Conservation (phyloP, 345 rosid species). For the Trapa bicornis region DNA sequence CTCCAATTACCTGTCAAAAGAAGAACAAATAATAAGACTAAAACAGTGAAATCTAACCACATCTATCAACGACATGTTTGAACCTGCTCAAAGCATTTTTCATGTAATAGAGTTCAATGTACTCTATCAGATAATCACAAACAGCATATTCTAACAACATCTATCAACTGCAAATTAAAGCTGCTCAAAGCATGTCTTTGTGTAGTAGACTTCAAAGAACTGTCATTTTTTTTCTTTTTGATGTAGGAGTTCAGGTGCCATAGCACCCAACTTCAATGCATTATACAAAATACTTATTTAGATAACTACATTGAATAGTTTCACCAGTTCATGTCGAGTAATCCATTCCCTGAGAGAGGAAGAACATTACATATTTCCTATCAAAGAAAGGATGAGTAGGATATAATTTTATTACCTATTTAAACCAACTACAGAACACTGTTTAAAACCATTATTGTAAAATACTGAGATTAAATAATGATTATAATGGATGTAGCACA, state of each 20-base stretch:
- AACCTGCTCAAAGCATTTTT: neutral
- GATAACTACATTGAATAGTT: neutral
- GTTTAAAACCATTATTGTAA: neutral
- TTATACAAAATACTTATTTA: too few species aligned
- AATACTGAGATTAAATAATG: neutral
- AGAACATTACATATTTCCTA: neutral
- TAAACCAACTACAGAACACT: neutral
- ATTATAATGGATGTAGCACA: neutral
- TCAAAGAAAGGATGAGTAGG: too few species aligned
- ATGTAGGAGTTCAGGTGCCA: too few species aligned
- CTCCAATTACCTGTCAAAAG: constrained; percentile 33
- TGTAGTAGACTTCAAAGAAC: too few species aligned
- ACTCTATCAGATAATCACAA: neutral
- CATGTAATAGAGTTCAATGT: neutral
- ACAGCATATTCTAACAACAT: too few species aligned
- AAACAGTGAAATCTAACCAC: neutral
- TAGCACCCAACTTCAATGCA: too few species aligned
- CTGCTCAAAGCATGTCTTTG: too few species aligned
- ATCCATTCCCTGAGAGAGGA: neutral
- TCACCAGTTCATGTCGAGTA: neutral
- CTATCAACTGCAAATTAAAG: too few species aligned
- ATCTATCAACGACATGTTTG: neutral
- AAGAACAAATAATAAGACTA: neutral
- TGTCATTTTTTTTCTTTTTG: too few species aligned
- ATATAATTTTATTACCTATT: too few species aligned